Evolutionary conservation across 768 basidiomycete species (phyloP).

Genomic region (Lactarius deliciosus): DNA sequence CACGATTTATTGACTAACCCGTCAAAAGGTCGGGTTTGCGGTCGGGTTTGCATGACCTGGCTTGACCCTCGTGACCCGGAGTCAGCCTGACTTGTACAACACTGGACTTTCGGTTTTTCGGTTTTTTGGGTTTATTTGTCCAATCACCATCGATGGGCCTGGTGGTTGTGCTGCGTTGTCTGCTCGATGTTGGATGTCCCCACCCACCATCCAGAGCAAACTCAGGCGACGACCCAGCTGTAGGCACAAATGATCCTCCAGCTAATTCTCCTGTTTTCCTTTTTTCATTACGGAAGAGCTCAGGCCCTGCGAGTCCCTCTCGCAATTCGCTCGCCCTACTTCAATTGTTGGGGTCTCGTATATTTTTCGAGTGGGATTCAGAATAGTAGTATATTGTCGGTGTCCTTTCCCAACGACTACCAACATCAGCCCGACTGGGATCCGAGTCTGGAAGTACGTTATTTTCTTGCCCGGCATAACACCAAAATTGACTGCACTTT

Average conservation of each 20-base stretch:
- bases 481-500: neutral
- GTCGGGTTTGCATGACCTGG: too few species aligned
- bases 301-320: constrained; percentile 33
- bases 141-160: too few species aligned
- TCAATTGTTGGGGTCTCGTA: constrained; percentile 29
- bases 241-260: neutral
- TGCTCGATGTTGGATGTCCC: neutral
- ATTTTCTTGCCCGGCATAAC: neutral
- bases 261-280: neutral
- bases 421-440: too few species aligned
- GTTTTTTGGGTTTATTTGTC: too few species aligned
- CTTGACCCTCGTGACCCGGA: too few species aligned
- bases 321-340: constrained; percentile 33
- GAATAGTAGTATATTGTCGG: neutral
- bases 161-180: too few species aligned
- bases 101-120: too few species aligned
- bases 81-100: too few species aligned
- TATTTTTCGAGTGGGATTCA: neutral
- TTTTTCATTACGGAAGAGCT: constrained; percentile 1
- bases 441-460: too few species aligned
- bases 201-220: neutral
- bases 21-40: too few species aligned
- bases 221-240: neutral
- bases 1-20: too few species aligned
- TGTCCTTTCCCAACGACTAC: constrained; percentile 3